Conservation (phyloP, 1,284 basidiomycete species). For the Inonotus hispidus region DNA sequence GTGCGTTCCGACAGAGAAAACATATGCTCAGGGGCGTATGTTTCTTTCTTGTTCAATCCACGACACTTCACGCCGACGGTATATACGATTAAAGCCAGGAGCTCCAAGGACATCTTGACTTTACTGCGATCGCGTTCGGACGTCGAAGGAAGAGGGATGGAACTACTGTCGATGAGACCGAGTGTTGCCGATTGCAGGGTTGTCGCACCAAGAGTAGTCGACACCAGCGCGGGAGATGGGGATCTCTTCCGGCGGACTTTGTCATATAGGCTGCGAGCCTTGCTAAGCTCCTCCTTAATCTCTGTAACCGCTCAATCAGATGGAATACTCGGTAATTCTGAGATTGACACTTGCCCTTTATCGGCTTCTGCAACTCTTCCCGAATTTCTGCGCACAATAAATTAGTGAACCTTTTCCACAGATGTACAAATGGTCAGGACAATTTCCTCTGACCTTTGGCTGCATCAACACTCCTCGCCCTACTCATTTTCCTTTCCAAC, state of each 20-base stretch:
- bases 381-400: constrained; percentile 14
- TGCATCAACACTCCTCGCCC: constrained; percentile 20
- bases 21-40: constrained; percentile 85
- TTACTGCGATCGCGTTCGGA: constrained; percentile 30
- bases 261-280: constrained; percentile 11
- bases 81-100: constrained; percentile 84
- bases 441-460: constrained; percentile 11
- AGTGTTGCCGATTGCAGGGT: background rate
- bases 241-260: constrained; percentile 29
- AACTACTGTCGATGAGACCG: background rate
- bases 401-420: background rate
- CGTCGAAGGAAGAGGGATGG: background rate
- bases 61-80: constrained; percentile 94
- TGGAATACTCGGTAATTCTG: background rate
- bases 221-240: constrained; percentile 2
- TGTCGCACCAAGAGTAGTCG: background rate
- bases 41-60: constrained; percentile 86
- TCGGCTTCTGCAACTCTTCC: constrained; percentile 18
- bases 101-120: constrained; percentile 65
- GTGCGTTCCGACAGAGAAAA: constrained; percentile 90
- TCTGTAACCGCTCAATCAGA: background rate
- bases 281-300: constrained; percentile 16
- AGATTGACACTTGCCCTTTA: constrained; percentile 5
- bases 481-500: constrained; percentile 16
- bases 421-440: background rate